Evolutionary conservation across 257 asterid species (phyloP).

Genomic region (Petunia axillaris): DNA sequence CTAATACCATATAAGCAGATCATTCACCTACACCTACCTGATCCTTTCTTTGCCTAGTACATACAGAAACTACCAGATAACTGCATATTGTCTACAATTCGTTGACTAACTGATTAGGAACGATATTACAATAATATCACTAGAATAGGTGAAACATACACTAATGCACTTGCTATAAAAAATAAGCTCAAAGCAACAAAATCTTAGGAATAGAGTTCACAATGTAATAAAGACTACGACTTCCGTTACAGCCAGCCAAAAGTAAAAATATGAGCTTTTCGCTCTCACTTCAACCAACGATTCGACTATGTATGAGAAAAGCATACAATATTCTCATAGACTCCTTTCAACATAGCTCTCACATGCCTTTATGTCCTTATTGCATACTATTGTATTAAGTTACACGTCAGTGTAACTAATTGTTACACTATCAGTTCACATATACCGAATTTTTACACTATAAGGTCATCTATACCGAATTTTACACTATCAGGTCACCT

Average conservation of each 20-base stretch:
- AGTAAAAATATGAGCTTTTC: background rate
- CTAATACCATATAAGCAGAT: background rate
- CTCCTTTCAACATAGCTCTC: background rate
- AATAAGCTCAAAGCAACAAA: background rate
- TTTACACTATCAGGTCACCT: no score
- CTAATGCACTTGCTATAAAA: background rate
- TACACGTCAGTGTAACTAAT: no score
- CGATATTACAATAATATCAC: background rate
- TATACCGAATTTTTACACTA: no score
- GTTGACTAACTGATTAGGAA: background rate
- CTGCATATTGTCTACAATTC: background rate
- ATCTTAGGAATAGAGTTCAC: background rate
- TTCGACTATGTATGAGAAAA: background rate
- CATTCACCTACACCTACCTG: background rate
- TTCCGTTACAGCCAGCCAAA: background rate
- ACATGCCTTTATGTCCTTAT: background rate
- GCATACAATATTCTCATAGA: background rate
- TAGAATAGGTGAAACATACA: background rate
- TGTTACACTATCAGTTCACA: no score
- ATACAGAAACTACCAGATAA: background rate
- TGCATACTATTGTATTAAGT: background rate
- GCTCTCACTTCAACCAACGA: background rate
- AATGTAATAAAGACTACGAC: background rate
- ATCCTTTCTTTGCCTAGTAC: slow-evolving; percentile 2
- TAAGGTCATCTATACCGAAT: no score